These are phyloP conservation scores for Laetiporus sulphureus DNA, from an alignment of 1,284 basidiomycete genomes.

Conservation along the genomic window DNA sequence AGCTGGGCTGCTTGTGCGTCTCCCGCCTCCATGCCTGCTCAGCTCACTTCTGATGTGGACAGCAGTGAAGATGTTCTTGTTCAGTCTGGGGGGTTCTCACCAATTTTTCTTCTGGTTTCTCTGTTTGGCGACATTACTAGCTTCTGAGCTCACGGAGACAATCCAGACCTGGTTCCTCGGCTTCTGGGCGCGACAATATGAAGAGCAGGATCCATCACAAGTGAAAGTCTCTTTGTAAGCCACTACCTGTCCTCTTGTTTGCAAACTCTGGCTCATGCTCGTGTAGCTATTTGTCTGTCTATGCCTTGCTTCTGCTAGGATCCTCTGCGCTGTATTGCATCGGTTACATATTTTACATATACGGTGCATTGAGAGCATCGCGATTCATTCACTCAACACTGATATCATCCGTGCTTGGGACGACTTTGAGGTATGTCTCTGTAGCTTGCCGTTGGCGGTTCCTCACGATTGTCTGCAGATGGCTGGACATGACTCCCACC, in stretches of 20 bases:
- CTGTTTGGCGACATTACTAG: slow-evolving; percentile 19
- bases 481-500: slow-evolving; percentile 51
- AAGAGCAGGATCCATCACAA: slow-evolving; percentile 21
- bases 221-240: slow-evolving; percentile 26
- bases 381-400: slow-evolving; percentile 48
- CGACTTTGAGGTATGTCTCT: slow-evolving; percentile 38
- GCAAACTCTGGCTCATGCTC: too few species aligned
- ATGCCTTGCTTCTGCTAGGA: slow-evolving; percentile 28
- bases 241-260: not conserved
- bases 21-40: too few species aligned
- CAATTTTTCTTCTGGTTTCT: slow-evolving; percentile 27
- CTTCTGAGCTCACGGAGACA: slow-evolving; percentile 3
- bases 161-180: slow-evolving; percentile 17
- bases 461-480: slow-evolving; percentile 21
- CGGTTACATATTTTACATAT: slow-evolving; percentile 27
- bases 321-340: slow-evolving; percentile 20
- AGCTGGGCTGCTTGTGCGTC: slow-evolving; percentile 35
- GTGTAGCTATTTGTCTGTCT: slow-evolving; percentile 4
- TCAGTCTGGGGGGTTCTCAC: slow-evolving; percentile 22
- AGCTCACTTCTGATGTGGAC: too few species aligned
- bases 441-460: slow-evolving; percentile 11
- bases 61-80: slow-evolving; percentile 24
- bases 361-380: slow-evolving; percentile 43
- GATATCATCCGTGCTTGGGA: slow-evolving; percentile 49
- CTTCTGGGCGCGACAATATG: slow-evolving; percentile 22